Percentiles rank a stretch among this genome's conserved stretches.
Evolutionary conservation across 768 basidiomycete species (phyloP).

Genomic region (Filobasidium wieringae): DNA sequence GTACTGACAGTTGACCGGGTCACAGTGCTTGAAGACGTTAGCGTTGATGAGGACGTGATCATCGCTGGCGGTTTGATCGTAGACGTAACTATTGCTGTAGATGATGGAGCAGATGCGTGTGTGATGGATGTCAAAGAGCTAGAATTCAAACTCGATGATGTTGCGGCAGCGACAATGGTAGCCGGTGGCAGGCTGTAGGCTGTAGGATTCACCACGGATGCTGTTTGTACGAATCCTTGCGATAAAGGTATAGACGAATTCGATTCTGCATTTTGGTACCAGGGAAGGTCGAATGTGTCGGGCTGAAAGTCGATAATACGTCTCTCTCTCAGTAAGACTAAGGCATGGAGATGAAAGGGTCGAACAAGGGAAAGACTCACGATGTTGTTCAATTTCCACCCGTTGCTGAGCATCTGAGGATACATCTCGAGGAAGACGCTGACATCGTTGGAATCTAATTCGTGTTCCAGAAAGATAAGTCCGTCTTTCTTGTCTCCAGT

Average conservation of each 20-base stretch:
- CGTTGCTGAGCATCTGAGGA: slow-evolving; percentile 42
- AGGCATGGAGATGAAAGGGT: not conserved
- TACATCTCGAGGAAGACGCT: slow-evolving; percentile 49
- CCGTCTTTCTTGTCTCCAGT: slow-evolving; percentile 63
- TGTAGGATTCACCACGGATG: too few relatives aligned
- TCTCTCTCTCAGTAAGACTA: not conserved
- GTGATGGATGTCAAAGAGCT: too few relatives aligned
- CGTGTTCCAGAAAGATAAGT: slow-evolving; percentile 75
- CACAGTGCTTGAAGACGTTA: too few relatives aligned
- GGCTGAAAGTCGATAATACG: not conserved
- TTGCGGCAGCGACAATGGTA: too few relatives aligned
- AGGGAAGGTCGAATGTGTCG: not conserved
- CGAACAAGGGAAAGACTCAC: slow-evolving; percentile 19
- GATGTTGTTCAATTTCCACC: slow-evolving; percentile 52
- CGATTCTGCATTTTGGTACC: not conserved
- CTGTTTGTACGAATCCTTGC: not conserved
- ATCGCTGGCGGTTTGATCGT: too few relatives aligned
- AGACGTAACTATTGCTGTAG: too few relatives aligned
- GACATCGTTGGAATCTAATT: slow-evolving; percentile 53
- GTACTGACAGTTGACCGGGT: too few relatives aligned
- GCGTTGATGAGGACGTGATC: too few relatives aligned
- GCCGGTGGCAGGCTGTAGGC: too few relatives aligned
- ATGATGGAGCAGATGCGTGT: too few relatives aligned
- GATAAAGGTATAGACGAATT: not conserved
- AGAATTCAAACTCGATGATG: too few relatives aligned